Evolutionary conservation across 2,329 filamentous ascomycete species (phyloP), one percentile per base, ranked within the genome.

Genomic region (Pleoardoris graminearum): DNA sequence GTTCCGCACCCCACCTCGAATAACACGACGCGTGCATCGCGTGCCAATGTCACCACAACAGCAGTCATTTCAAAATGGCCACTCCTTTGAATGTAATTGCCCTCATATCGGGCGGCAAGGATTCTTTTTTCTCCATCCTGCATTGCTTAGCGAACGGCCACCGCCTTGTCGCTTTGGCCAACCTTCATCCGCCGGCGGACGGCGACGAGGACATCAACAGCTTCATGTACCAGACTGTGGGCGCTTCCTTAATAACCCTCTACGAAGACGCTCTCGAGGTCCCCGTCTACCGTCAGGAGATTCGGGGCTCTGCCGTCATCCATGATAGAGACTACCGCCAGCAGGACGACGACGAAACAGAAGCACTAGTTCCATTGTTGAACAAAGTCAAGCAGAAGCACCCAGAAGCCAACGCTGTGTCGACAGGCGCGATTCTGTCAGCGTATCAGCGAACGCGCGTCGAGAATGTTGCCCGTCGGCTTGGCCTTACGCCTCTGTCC

Each of bases 161-260:
- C 74, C 82, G 82, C 57, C 79, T 99, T 41, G 84, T 97, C 45
- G 94, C 94, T 7, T 79, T 99, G 42, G 94, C 90, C 44, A 99
- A 99, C 74, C 79, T 99, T 50, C 83, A 92, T 69, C 93, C 91
- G 14, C 45, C 77, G 10, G 35, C 51, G 14, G 12, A 17, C 14
- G 77, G 81, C 30, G 77, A 80, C 57, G 76, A 81, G 50, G 90
- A 97, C 72, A 81, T 96, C 63, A 91, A 99, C 75, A 97, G 92
- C 77, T 97, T 94, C 85, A 99, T 99, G 94, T 99, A 97, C 79
- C 94, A 99, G 79, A 99, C 94, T 3, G 90, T 97, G 54, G 94
- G 94, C 11, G 91, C 97, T 74, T 82, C 85, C 52, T 79, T 97
- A 16, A 87, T 97, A 51, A 91, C 92, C 2, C 81, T 96, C 14